Evolutionary conservation across 2,329 filamentous ascomycete species (phyloP).

Genomic region (Talaromyces sp.): DNA sequence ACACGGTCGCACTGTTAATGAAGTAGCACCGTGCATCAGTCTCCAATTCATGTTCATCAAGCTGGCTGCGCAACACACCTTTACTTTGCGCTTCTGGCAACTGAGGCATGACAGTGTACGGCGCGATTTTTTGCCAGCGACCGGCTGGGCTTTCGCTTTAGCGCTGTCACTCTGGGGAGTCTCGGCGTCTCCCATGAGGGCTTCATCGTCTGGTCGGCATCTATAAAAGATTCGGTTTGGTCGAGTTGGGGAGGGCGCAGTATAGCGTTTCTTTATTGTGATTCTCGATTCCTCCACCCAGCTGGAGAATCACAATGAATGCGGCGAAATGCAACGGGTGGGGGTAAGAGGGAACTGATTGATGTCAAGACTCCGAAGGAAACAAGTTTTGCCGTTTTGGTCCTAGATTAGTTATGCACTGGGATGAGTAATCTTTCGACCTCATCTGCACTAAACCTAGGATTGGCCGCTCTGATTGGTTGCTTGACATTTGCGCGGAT

Average conservation of each 20-base stretch:
- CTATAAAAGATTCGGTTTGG: background rate
- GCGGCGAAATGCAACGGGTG: background rate
- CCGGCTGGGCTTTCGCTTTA: background rate
- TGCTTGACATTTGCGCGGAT: background rate
- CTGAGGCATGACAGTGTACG: slow-evolving; percentile 32
- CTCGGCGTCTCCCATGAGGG: slow-evolving; percentile 14
- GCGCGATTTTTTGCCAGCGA: slow-evolving; percentile 27
- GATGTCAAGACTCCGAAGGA: background rate
- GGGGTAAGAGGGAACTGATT: background rate
- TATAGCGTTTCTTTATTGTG: background rate
- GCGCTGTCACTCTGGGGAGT: slow-evolving; percentile 8
- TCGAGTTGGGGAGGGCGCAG: background rate
- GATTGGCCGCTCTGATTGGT: background rate
- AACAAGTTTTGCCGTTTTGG: background rate
- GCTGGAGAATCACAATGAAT: background rate
- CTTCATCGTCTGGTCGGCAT: slow-evolving; percentile 12
- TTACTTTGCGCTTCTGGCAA: slow-evolving; percentile 34
- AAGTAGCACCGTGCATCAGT: background rate
- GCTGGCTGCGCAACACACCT: slow-evolving; percentile 22
- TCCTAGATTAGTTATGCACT: background rate
- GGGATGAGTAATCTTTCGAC: background rate
- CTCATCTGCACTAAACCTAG: background rate
- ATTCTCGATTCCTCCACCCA: background rate
- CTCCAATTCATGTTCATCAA: background rate
- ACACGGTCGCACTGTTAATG: slow-evolving; percentile 27